Percentiles rank a stretch among this genome's conserved stretches.
Conservation (phyloP, 306 rosid genomes). For the Begonia masoniana region DNA sequence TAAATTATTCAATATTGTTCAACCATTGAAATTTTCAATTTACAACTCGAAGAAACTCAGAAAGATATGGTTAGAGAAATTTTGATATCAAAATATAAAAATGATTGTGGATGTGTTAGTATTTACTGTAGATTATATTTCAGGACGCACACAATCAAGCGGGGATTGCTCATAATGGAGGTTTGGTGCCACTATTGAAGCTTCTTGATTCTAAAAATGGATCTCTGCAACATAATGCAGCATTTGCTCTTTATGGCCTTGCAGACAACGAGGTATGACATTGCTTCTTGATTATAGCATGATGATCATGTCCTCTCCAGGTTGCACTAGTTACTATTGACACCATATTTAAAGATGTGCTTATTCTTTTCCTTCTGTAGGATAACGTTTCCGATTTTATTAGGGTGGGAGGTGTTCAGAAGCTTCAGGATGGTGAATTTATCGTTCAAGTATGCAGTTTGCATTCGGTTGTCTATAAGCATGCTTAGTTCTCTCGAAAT, state of each 20-base stretch:
- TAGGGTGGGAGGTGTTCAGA: constrained; percentile 94
- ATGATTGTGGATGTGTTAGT: too few species aligned
- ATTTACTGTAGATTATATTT: constrained; percentile 3
- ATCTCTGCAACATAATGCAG: constrained; percentile 96
- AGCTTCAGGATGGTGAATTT: constrained; percentile 95
- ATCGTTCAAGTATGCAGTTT: constrained; percentile 69
- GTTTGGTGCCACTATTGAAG: constrained; percentile 76
- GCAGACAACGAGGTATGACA: constrained; percentile 84
- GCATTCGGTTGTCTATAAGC: neutral
- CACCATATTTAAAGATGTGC: constrained; percentile 17
- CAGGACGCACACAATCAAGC: constrained; percentile 97
- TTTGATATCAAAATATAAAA: too few species aligned
- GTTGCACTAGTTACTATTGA: neutral
- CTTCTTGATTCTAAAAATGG: constrained; percentile 98
- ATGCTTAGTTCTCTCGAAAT: too few species aligned
- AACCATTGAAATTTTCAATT: neutral
- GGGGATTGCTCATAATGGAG: constrained; percentile 94
- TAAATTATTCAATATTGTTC: neutral
- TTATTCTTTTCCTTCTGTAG: constrained; percentile 34
- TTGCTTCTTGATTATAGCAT: too few species aligned
- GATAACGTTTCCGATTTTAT: constrained; percentile 95
- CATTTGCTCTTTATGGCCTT: constrained; percentile 96
- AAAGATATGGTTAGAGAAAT: too few species aligned
- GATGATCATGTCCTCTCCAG: too few species aligned
- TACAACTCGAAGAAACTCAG: neutral